These are phyloP conservation scores for Circinella umbellata DNA, from an alignment of 371 early-diverging fungal species.

Conservation along the genomic window DNA sequence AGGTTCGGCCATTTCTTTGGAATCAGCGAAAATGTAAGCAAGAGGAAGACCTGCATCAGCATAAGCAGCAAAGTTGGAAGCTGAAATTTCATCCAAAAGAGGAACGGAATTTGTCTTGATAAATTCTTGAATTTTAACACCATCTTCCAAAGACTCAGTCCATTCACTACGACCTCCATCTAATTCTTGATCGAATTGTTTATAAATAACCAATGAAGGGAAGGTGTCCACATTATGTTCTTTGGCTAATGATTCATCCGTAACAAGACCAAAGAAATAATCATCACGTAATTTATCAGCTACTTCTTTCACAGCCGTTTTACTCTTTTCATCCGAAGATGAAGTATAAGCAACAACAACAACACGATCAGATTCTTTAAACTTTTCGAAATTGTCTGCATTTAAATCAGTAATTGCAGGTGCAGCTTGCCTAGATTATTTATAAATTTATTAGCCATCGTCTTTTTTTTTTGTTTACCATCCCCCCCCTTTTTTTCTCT, in stretches of 20 bases:
- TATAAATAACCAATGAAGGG: slow-evolving; percentile 82
- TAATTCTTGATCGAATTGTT: slow-evolving; percentile 84
- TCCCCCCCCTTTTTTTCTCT: too few species aligned
- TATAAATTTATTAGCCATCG: not conserved
- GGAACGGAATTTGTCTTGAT: slow-evolving; percentile 82
- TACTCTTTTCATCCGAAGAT: slow-evolving; percentile 64
- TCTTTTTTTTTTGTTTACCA: not conserved
- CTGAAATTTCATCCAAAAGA: slow-evolving; percentile 88
- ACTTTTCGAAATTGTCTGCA: slow-evolving; percentile 69
- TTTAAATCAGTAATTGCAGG: slow-evolving; percentile 79
- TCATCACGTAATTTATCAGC: slow-evolving; percentile 85
- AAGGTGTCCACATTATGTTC: slow-evolving; percentile 51
- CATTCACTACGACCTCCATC: slow-evolving; percentile 63
- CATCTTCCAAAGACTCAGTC: slow-evolving; percentile 54
- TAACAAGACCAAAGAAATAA: slow-evolving; percentile 80
- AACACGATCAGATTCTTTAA: slow-evolving; percentile 82
- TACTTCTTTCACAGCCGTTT: slow-evolving; percentile 57
- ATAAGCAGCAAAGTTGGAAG: slow-evolving; percentile 84
- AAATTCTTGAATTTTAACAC: slow-evolving; percentile 68
- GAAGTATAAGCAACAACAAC: slow-evolving; percentile 85
- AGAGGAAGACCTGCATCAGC: slow-evolving; percentile 86
- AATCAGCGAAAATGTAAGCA: slow-evolving; percentile 84
- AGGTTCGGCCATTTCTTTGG: slow-evolving; percentile 60
- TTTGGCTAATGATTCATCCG: slow-evolving; percentile 58
- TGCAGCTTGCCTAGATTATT: slow-evolving; percentile 60